Percentiles rank a stretch among this genome's conserved stretches.
Evolutionary conservation across 2,329 filamentous ascomycete species (phyloP).

Genomic region (Coniochaeta sp.): DNA sequence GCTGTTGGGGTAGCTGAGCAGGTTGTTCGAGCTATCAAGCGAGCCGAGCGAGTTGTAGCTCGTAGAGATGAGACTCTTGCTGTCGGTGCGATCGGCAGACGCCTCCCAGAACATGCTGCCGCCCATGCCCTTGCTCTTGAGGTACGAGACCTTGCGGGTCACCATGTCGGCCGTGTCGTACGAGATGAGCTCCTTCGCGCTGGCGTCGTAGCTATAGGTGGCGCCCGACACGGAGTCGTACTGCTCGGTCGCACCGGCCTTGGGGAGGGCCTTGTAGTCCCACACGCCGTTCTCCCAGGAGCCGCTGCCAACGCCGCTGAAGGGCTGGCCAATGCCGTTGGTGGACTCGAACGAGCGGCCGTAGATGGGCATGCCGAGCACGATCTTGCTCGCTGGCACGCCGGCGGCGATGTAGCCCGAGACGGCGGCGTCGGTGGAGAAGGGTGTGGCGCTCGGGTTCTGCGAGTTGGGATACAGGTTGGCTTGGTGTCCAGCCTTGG

Average conservation of each 20-base stretch:
- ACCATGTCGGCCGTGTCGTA: conserved; percentile 61
- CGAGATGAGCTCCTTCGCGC: conserved; percentile 55
- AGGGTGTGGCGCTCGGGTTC: conserved; percentile 56
- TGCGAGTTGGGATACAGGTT: conserved; percentile 55
- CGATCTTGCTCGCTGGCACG: conserved; percentile 58
- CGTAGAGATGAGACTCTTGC: conserved; percentile 52
- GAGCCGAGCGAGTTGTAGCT: conserved; percentile 31
- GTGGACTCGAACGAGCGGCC: conserved; percentile 62
- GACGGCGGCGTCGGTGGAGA: conserved; percentile 59
- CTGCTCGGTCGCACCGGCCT: conserved; percentile 46
- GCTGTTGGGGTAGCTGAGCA: conserved; percentile 42
- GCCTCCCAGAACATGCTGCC: conserved; percentile 87
- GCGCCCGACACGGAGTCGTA: conserved; percentile 54
- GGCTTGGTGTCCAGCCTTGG: conserved; percentile 57
- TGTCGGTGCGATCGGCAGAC: conserved; percentile 56
- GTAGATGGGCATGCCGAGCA: conserved; percentile 75
- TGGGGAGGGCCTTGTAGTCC: conserved; percentile 75
- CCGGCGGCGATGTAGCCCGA: conserved; percentile 56
- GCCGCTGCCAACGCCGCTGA: conserved; percentile 56
- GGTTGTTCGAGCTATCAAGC: conserved; percentile 39
- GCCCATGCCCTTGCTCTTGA: conserved; percentile 54
- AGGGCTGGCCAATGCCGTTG: conserved; percentile 57
- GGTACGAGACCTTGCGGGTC: conserved; percentile 55
- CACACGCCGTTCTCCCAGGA: conserved; percentile 69
- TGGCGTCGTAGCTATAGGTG: conserved; percentile 62